Evolutionary conservation across 1,139 yeast genomes (phyloP).

Genomic region (Pichia sp.): DNA sequence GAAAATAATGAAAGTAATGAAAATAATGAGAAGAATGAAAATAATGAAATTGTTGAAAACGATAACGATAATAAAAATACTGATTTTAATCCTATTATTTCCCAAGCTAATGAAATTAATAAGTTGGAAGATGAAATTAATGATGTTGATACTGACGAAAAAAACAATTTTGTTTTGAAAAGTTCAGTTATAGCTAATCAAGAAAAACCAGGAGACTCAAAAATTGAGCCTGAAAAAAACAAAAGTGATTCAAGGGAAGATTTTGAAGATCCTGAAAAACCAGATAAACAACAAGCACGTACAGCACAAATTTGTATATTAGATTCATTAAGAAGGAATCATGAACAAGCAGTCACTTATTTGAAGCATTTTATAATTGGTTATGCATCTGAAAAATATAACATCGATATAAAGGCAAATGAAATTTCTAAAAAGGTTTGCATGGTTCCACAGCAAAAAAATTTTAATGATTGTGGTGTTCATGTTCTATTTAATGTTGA

Average conservation of each 20-base stretch:
- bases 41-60: neutral
- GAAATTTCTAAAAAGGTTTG: constrained; percentile 43
- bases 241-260: neutral
- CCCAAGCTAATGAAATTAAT: neutral
- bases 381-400: constrained; percentile 63
- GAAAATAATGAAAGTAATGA: neutral
- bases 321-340: constrained; percentile 68
- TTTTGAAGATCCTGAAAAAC: neutral
- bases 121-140: neutral
- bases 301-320: constrained; percentile 57
- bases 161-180: neutral
- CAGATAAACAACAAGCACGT: constrained; percentile 17
- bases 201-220: neutral
- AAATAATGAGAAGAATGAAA: neutral
- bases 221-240: neutral
- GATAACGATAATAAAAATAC: neutral
- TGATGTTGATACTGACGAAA: neutral
- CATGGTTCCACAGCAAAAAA: constrained; percentile 75
- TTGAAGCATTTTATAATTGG: constrained; percentile 58
- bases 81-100: neutral
- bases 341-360: constrained; percentile 47
- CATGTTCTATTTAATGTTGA: constrained; percentile 78
- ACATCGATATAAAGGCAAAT: constrained; percentile 40
- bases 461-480: constrained; percentile 92
- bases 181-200: neutral